Evolutionary conservation across 176 grass and related monocot species (phyloP).

Genomic region (Poa annua): DNA sequence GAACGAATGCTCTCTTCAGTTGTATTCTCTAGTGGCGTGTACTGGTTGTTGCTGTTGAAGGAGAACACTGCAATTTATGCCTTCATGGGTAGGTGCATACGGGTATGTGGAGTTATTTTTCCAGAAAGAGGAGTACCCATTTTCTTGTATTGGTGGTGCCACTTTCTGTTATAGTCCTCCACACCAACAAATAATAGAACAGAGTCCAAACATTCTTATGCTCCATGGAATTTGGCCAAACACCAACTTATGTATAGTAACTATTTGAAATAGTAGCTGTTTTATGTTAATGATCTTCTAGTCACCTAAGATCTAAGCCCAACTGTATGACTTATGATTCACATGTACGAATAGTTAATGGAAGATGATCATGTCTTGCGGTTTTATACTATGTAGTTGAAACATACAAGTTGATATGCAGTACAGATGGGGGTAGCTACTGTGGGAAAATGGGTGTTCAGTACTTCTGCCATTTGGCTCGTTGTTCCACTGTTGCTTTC

Average conservation of each 20-base stretch:
- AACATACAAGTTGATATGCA: constrained; percentile 3
- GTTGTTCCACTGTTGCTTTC: constrained; percentile 3
- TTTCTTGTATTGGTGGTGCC: constrained; percentile 13
- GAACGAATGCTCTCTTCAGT: not conserved
- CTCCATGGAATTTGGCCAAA: constrained; percentile 10
- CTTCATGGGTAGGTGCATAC: constrained; percentile 15
- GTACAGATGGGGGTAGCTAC: not conserved
- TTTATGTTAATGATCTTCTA: constrained; percentile 5
- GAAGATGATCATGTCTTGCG: not conserved
- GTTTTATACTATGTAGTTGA: constrained; percentile 26
- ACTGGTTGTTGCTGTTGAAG: constrained; percentile 1
- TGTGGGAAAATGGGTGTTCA: not conserved
- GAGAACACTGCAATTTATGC: constrained; percentile 26
- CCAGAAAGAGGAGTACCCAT: constrained; percentile 31
- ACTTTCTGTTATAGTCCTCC: constrained; percentile 35
- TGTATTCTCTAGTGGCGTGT: constrained; percentile 28
- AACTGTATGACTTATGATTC: not conserved
- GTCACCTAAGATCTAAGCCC: constrained; percentile 3
- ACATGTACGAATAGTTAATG: not conserved
- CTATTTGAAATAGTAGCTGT: not conserved
- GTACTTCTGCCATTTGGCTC: not conserved
- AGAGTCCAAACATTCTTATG: not conserved
- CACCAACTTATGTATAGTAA: not conserved
- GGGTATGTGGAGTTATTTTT: constrained; percentile 35
- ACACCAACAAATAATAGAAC: not conserved